These are phyloP conservation scores for Lizanozyma gosingica DNA, from an alignment of 1,139 yeast genomes.

Conservation along the genomic window DNA sequence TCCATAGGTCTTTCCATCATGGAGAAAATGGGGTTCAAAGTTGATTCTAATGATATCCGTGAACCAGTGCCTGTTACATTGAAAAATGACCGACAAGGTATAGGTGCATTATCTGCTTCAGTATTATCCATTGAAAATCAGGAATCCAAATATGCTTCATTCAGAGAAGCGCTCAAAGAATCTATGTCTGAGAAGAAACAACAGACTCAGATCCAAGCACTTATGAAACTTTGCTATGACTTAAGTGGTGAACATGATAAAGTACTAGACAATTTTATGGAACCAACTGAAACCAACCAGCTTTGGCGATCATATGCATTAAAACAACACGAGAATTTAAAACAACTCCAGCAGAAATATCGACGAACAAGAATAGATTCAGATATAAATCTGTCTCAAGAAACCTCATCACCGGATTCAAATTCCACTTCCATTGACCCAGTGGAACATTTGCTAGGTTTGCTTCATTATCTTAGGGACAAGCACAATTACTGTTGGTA, in stretches of 20 bases:
- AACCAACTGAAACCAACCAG: background rate
- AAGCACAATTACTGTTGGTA: slow-evolving; percentile 35
- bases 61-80: background rate
- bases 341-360: background rate
- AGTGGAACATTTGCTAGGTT: slow-evolving; percentile 15
- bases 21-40: slow-evolving; percentile 48
- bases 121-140: slow-evolving; percentile 1
- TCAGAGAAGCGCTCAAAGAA: slow-evolving; percentile 1
- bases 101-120: slow-evolving; percentile 5
- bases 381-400: background rate
- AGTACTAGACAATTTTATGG: background rate
- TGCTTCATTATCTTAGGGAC: slow-evolving; percentile 25
- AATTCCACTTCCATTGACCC: slow-evolving; percentile 1
- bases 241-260: slow-evolving; percentile 18
- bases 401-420: background rate
- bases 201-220: slow-evolving; percentile 5
- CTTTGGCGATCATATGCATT: background rate
- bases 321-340: background rate
- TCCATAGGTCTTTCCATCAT: slow-evolving; percentile 43
- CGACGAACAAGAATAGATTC: background rate
- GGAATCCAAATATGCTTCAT: background rate
- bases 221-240: slow-evolving; percentile 19
- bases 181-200: slow-evolving; percentile 2
- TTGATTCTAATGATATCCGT: slow-evolving; percentile 11
- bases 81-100: slow-evolving; percentile 4